Percentiles rank a stretch among this genome's conserved stretches.
Evolutionary conservation across 2,329 filamentous ascomycete species (phyloP).

Genomic region (Fusarium euwallaceae): DNA sequence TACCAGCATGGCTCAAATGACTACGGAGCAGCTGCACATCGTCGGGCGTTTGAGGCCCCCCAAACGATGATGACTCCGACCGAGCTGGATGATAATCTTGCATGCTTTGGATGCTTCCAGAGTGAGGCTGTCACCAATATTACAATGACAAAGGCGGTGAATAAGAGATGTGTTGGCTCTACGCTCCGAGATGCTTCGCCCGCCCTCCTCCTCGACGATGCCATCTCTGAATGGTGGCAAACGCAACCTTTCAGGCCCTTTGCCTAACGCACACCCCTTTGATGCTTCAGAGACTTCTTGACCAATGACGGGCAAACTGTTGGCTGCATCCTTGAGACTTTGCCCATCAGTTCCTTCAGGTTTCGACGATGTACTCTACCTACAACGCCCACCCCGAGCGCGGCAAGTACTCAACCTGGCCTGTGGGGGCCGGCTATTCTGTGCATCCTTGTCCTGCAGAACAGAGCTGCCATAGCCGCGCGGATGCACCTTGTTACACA

Average conservation of each 20-base stretch:
- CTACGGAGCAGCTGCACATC: not conserved
- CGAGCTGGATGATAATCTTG: not conserved
- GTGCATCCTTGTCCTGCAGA: constrained; percentile 1
- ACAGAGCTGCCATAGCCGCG: constrained; percentile 13
- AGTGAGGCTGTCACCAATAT: constrained; percentile 12
- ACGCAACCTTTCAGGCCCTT: not conserved
- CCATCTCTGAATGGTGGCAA: constrained; percentile 14
- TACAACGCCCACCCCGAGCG: not conserved
- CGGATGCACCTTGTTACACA: constrained; percentile 1
- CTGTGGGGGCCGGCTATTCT: not conserved
- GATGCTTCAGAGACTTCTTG: not conserved
- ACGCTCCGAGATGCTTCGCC: not conserved
- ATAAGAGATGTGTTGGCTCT: not conserved
- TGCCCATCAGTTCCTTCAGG: not conserved
- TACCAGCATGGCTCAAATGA: not conserved
- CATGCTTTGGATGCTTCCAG: not conserved
- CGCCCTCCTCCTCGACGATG: not conserved
- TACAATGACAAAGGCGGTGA: constrained; percentile 25
- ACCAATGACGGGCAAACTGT: constrained; percentile 5
- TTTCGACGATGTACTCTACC: constrained; percentile 10
- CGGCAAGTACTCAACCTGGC: not conserved
- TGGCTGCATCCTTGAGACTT: constrained; percentile 10
- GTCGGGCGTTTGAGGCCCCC: constrained; percentile 17
- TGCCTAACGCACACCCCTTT: constrained; percentile 21
- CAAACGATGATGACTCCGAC: not conserved